Evolutionary conservation across 1,139 yeast genomes (phyloP).

Genomic region (Geotrichum phurueaensis): DNA sequence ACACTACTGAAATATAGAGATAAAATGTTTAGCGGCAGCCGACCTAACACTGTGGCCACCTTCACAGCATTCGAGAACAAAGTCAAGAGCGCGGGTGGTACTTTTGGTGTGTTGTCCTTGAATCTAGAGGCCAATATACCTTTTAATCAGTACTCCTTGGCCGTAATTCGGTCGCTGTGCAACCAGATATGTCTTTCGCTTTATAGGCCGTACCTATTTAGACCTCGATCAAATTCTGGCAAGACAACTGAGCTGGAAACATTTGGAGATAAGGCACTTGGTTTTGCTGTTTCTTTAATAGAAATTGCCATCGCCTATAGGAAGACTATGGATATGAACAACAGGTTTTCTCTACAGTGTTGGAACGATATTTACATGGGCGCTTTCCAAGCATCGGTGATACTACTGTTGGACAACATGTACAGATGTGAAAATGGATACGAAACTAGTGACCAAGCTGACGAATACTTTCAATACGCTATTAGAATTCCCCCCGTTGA

Average conservation of each 20-base stretch:
- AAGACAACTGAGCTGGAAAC: background rate
- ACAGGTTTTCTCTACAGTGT: background rate
- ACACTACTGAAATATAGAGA: slow-evolving; percentile 5
- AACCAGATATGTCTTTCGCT: slow-evolving; percentile 4
- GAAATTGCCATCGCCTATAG: slow-evolving; percentile 4
- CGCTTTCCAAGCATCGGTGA: slow-evolving; percentile 4
- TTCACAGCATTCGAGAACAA: slow-evolving; percentile 2
- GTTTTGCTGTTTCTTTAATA: slow-evolving; percentile 3
- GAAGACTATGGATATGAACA: background rate
- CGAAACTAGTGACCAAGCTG: slow-evolving; percentile 2
- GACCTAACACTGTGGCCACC: background rate
- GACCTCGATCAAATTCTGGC: background rate
- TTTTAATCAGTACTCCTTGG: background rate
- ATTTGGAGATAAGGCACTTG: background rate
- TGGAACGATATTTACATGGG: slow-evolving; percentile 5
- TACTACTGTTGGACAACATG: slow-evolving; percentile 1
- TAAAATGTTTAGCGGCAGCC: background rate
- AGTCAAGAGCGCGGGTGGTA: slow-evolving; percentile 7
- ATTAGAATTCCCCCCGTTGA: slow-evolving; percentile 5
- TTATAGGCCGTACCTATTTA: slow-evolving; percentile 1
- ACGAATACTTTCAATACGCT: background rate
- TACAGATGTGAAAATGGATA: background rate
- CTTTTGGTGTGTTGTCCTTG: slow-evolving; percentile 1
- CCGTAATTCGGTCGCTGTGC: slow-evolving; percentile 2
- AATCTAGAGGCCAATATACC: background rate